Evolutionary conservation across 129 eudicot genomes (phyloP).

Genomic region (Dittrichia graveolens): DNA sequence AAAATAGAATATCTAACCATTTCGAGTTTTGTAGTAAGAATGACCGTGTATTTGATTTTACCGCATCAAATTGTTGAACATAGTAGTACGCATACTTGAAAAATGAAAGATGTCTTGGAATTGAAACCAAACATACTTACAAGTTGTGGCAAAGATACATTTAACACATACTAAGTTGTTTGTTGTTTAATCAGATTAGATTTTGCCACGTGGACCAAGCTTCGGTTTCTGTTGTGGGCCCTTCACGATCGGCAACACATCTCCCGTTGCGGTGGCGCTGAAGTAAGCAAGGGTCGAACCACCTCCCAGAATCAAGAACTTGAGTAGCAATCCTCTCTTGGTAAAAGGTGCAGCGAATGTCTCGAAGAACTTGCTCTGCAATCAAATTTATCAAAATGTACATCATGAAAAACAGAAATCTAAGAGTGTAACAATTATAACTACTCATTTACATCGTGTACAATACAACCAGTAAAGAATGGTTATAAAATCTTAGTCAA

Average conservation of each 20-base stretch:
- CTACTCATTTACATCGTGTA: constrained; percentile 18
- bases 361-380: constrained; percentile 99
- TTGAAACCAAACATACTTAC: constrained; percentile 55
- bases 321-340: constrained; percentile 98
- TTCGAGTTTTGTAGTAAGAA: not conserved
- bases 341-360: constrained; percentile 99
- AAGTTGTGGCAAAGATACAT: constrained; percentile 51
- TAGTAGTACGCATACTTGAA: not conserved
- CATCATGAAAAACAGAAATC: constrained; percentile 3
- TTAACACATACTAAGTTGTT: constrained; percentile 34
- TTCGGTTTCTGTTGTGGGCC: constrained; percentile 97
- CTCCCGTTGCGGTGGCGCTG: constrained; percentile 82
- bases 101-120: constrained; percentile 31
- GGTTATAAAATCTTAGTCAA: constrained; percentile 17
- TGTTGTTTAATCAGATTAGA: constrained; percentile 49
- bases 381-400: constrained; percentile 23
- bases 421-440: constrained; percentile 11
- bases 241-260: constrained; percentile 80
- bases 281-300: constrained; percentile 88
- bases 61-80: constrained; percentile 8
- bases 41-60: constrained; percentile 12
- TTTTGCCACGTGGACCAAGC: constrained; percentile 96
- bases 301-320: constrained; percentile 93
- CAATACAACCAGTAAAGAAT: constrained; percentile 24
- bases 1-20: constrained; percentile 22